Evolutionary conservation across 1,139 yeast genomes (phyloP).

Genomic region (Hansenula anomala): DNA sequence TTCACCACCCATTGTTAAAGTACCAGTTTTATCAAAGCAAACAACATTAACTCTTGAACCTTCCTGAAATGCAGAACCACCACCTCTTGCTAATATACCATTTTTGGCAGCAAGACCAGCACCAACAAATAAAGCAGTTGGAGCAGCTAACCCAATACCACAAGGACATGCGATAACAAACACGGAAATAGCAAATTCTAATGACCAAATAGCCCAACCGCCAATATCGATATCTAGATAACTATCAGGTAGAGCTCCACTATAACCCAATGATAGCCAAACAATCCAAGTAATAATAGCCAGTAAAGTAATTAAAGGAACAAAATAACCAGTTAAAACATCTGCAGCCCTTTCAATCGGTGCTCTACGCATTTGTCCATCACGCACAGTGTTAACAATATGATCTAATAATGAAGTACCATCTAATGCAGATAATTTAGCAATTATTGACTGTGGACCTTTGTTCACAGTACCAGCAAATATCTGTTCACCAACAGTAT

Average conservation of each 20-base stretch:
- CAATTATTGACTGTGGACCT: slow-evolving; percentile 51
- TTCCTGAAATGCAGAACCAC: slow-evolving; percentile 80
- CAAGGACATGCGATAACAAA: slow-evolving; percentile 92
- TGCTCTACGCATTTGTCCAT: slow-evolving; percentile 69
- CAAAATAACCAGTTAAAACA: slow-evolving; percentile 65
- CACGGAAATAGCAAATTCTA: slow-evolving; percentile 73
- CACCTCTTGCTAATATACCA: slow-evolving; percentile 78
- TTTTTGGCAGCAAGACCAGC: slow-evolving; percentile 79
- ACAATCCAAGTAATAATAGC: slow-evolving; percentile 64
- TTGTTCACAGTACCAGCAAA: slow-evolving; percentile 70
- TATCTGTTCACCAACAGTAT: slow-evolving; percentile 52
- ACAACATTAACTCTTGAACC: slow-evolving; percentile 59
- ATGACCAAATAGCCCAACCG: slow-evolving; percentile 76
- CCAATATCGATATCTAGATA: slow-evolving; percentile 65
- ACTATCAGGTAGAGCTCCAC: slow-evolving; percentile 46
- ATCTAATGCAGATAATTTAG: slow-evolving; percentile 54
- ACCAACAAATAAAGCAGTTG: slow-evolving; percentile 88
- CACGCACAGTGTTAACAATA: slow-evolving; percentile 65
- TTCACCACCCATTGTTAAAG: slow-evolving; percentile 61
- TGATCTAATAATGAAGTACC: slow-evolving; percentile 67
- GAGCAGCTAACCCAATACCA: slow-evolving; percentile 88
- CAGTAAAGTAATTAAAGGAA: slow-evolving; percentile 57
- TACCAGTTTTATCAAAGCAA: slow-evolving; percentile 80
- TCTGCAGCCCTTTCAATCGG: slow-evolving; percentile 75
- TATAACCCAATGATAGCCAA: slow-evolving; percentile 57